Conservation (phyloP, 2,329 filamentous ascomycete species). For the Claviceps spartinae region DNA sequence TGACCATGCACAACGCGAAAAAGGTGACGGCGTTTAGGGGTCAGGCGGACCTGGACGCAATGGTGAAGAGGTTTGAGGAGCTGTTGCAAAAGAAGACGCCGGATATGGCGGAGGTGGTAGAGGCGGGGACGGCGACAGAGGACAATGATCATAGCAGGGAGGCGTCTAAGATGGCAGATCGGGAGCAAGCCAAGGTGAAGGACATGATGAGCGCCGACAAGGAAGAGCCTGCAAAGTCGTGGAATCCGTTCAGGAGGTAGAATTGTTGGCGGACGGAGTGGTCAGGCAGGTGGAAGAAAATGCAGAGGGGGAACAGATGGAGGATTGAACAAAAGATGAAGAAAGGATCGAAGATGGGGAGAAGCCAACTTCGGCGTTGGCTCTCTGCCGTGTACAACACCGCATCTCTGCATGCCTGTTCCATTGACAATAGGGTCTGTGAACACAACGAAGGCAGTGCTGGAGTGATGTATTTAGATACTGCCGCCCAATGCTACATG, state of each 20-base stretch:
- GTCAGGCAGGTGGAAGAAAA: not conserved
- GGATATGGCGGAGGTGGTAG: not conserved
- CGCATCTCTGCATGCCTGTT: not conserved
- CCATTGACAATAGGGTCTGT: not conserved
- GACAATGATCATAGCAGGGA: conserved; percentile 9
- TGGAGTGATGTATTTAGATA: not conserved
- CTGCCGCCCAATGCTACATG: not conserved
- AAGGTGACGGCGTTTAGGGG: conserved; percentile 78
- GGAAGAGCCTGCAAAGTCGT: conserved; percentile 13
- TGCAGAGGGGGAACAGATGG: not conserved
- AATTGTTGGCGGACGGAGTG: not conserved
- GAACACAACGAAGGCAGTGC: not conserved
- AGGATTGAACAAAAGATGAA: not conserved
- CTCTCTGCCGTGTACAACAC: not conserved
- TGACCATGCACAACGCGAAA: conserved; percentile 64
- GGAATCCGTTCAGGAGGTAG: conserved; percentile 1
- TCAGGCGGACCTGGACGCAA: conserved; percentile 50
- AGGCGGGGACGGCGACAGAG: conserved; percentile 5
- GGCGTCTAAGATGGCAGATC: conserved; percentile 11
- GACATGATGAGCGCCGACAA: conserved; percentile 19
- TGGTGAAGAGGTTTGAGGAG: conserved; percentile 35
- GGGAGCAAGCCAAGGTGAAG: conserved; percentile 19
- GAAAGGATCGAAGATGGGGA: not conserved
- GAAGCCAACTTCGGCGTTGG: not conserved
- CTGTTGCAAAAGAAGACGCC: conserved; percentile 7